Base-by-base conservation (phyloP, 805 yeast genomes). In the Ogataea angusta region DNA sequence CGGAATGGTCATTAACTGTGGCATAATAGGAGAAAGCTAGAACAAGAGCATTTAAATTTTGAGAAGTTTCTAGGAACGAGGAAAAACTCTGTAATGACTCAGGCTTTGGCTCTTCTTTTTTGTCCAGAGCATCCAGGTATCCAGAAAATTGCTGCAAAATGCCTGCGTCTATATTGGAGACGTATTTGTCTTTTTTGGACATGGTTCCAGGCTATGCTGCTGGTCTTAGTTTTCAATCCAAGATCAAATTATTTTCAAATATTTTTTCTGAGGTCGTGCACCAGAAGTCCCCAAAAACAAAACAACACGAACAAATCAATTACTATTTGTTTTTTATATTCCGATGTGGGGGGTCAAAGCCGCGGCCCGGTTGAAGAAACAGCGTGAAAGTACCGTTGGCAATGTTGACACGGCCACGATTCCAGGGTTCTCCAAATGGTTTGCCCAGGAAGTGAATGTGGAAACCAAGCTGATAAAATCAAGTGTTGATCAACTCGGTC, bases 1-100 rank as follows among this genome's bases (percentile, higher is more conserved):
- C 72, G 2, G 66, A 55, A 53, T 78, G 80, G 43, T 82, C 80
- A 52, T 80, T 70, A 4, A 66, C 57, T 3, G 73, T 62, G n/a
- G 72, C 59, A 47, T 56, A 69, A 45, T 63, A 63, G 5, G 72
- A 60, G 68, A 78, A 73, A 15, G 60, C 51, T 18, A 60, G 60
- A n/a, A 69, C 51, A n/a, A 71, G 38, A 30, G 64, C 62, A 9
- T 52, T 40, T n/a, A 54, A 23, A 29, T 69, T 59, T 16, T 48
- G 57, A 12, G 56, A 51, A 28, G 45, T 48, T 6, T 51, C 62
- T 35, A 69, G 57, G 47, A 69, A 63, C 23, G 45, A 34, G 27
- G 46, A 40, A 13, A 71, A 36, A 7, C 40, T 19, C 30, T 6
- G 40, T 28, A 17, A 53, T 34, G 38, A 43, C 43, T 21, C 30